Evolutionary conservation across 1,284 basidiomycete genomes (phyloP).

Genomic region (Boletus albobrunnescens): DNA sequence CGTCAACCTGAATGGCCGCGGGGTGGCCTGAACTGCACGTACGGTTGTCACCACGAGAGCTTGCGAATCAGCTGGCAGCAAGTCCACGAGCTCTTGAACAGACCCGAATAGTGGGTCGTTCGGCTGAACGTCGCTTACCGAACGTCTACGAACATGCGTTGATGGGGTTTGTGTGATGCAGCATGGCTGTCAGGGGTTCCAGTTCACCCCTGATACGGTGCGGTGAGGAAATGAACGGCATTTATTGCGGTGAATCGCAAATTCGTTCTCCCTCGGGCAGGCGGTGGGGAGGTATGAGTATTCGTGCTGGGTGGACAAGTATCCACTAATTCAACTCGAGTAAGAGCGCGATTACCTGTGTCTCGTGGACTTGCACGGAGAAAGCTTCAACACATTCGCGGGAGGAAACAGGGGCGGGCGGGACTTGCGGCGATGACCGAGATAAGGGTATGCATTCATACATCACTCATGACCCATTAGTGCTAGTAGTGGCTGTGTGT

Average conservation of each 20-base stretch:
- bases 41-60: neutral
- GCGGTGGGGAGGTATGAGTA: conserved; percentile 6
- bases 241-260: conserved; percentile 17
- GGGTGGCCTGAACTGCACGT: neutral
- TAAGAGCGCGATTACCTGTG: neutral
- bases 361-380: neutral
- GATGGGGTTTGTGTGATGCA: conserved; percentile 20
- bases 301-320: neutral
- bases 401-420: conserved; percentile 12
- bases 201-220: conserved; percentile 18
- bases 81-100: neutral
- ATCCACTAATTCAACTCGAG: neutral
- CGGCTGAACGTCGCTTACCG: conserved; percentile 3
- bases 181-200: conserved; percentile 28
- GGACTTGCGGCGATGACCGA: conserved; percentile 20
- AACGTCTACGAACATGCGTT: conserved; percentile 14
- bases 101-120: conserved; percentile 1
- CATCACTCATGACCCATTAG: conserved; percentile 7
- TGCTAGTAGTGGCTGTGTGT: conserved; percentile 15
- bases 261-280: conserved; percentile 13
- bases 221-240: conserved; percentile 30
- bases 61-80: conserved; percentile 5
- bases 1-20: neutral
- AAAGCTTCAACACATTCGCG: conserved; percentile 22
- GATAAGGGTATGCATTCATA: conserved; percentile 20